A percentile compares a stretch with the other conserved stretches of the same genome.
phyloP scores from a whole-genome alignment of 768 basidiomycete species.

The Auriscalpium orientale region DNA sequence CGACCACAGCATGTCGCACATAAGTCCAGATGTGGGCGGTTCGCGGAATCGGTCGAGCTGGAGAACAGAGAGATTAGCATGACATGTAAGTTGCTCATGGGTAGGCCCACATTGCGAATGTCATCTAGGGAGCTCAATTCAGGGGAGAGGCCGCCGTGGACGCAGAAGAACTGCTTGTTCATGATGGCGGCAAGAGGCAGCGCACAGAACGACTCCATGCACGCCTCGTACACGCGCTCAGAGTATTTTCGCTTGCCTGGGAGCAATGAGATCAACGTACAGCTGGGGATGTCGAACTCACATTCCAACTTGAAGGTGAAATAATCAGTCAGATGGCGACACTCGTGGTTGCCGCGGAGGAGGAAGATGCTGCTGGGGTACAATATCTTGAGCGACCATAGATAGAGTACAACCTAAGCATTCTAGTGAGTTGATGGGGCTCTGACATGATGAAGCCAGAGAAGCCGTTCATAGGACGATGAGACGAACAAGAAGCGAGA shows the following conservation, averaged over 20 bases:
- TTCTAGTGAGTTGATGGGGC: constrained; percentile 3
- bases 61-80: background rate
- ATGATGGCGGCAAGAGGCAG: constrained; percentile 94
- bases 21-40: constrained; percentile 92
- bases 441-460: too few species aligned
- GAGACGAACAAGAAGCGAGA: background rate
- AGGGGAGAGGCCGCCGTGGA: constrained; percentile 94
- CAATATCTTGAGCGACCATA: constrained; percentile 99
- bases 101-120: constrained; percentile 63
- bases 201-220: constrained; percentile 96
- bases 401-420: constrained; percentile 88
- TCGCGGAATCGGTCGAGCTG: constrained; percentile 98
- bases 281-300: constrained; percentile 31
- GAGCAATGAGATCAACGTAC: background rate
- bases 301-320: constrained; percentile 99
- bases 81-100: background rate
- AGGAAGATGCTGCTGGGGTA: constrained; percentile 96
- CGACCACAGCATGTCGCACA: constrained; percentile 99
- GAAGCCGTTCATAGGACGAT: too few species aligned
- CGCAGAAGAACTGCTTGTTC: constrained; percentile 99
- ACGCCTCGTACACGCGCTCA: constrained; percentile 91
- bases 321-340: constrained; percentile 96
- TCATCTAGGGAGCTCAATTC: constrained; percentile 95
- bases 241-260: constrained; percentile 98
- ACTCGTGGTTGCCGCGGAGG: constrained; percentile 97